Base-by-base conservation (phyloP, 257 asterid species). In the Leonotis leonurus region DNA sequence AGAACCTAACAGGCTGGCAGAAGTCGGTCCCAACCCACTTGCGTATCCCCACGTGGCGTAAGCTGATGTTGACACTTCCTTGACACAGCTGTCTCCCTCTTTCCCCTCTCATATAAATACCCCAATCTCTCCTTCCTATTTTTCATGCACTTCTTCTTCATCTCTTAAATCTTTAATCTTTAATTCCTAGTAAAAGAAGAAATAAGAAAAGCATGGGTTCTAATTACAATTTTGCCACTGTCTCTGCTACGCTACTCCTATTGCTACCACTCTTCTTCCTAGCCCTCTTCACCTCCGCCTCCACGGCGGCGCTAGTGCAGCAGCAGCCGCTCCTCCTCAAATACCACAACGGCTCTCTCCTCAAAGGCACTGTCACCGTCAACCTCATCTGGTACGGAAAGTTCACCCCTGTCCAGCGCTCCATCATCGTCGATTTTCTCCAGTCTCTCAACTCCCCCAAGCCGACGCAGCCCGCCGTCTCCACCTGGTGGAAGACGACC, bases 401-500 rank as follows among this genome's bases (percentile, higher is more conserved):
- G 21, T 85, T 85, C 60, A 72, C 90, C 7, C 83, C 94, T 6
- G 33, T 29, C 22, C 90, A 85, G 8, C 85, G 87, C 67, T 68
- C 94, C 32, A 70, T 83, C 6, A 65, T 85, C 76, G 82, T 80
- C 16, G 94, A 85, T 70, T 85, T 85, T 60, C 70, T 85, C 14
- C 85, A 78, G 17, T 85, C 95, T 3, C 62, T 82, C 1, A 82
- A 49, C 60, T 55, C 86, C 8, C 24, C 63, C 3, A 45, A 44
- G 2, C 4, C 86, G 1, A 40, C 74, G 5, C 13, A 2, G 5
- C 88, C 93, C 24, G 76, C 95, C 53, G 87, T 73, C 56, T 53
- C 88, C 6, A 21, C 80, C 7, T 86, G 95, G 90, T 83, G 90
- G 90, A 83, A 75, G 76, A 83, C 81, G 20, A 83, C 90, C 36